Base-by-base conservation (phyloP, 176 grass and related monocot species). In the Microstegium vimineum region DNA sequence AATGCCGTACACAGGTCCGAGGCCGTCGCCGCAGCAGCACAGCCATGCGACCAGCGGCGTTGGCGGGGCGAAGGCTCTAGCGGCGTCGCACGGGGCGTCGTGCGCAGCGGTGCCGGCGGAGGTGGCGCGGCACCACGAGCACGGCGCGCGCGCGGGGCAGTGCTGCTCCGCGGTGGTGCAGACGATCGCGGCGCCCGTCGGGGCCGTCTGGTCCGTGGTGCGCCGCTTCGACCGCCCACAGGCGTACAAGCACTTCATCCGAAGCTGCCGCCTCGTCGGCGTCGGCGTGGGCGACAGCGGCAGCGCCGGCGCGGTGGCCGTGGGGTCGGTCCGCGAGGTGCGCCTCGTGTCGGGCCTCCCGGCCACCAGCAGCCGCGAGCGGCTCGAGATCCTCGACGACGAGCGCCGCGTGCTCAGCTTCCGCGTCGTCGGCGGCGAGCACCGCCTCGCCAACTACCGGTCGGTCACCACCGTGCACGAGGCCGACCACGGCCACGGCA, bases 331-430 rank as follows among this genome's bases (percentile, higher is more conserved):
- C 23, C 87, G 94, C 20, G 94, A 97, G 86, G 86, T 97, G 57
- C 83, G 77, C 6, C 81, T 97, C 8, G 88, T 90, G 5, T 90
- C 94, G 2, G 94, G 94, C 45, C 92, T 97, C 20, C 94, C 94
- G 0, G 94, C 94, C 52, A 86, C 89, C 40, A 89, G 54, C 81
- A 97, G 94, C 87, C 89, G 86, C 35, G 94, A 97, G 82, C 87
- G 94, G 33, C 94, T 97, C 56, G 94, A 97, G 87, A 88, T 92
- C 75, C 90, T 97, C 4, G 94, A 97, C 76, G 94, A 97, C 85
- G 94, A 92, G 74, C 88, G 92, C n/a, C 92, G 87, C 82, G 92
- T 97, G 33, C 69, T 94, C 69, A 93, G 94, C 86, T 97, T 97
- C 82, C 85, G 89, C 72, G 86, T 97, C 63, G 88, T 97, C 66